These are phyloP conservation scores for Tetracladium maxilliforme DNA, from an alignment of 2,329 filamentous ascomycete genomes.

Conservation along the genomic window DNA sequence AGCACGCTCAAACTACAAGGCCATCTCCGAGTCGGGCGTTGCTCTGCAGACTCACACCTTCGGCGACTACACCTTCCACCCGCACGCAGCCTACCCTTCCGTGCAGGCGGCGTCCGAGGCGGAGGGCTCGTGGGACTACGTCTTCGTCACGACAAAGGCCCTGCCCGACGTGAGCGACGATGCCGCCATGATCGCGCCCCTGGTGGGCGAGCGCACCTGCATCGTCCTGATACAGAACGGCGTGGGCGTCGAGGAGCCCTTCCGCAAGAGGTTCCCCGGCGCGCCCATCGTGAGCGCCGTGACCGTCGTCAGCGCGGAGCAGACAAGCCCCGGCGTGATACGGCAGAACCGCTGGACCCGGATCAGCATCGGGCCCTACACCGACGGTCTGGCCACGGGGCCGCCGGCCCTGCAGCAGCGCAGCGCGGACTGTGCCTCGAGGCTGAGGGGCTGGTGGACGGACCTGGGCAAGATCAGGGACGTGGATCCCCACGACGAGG, in stretches of 20 bases:
- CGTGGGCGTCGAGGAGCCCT: constrained; percentile 54
- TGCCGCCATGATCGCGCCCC: constrained; percentile 41
- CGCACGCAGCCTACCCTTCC: constrained; percentile 47
- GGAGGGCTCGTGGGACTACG: constrained; percentile 39
- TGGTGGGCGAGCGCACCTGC: constrained; percentile 36
- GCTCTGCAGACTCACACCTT: constrained; percentile 49
- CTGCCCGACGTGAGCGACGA: constrained; percentile 51
- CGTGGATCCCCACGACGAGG: constrained; percentile 46
- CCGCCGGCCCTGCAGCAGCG: constrained; percentile 2
- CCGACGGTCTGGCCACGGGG: constrained; percentile 27
- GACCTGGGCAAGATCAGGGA: constrained; percentile 48
- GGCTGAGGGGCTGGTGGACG: constrained; percentile 37
- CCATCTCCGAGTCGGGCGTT: constrained; percentile 46
- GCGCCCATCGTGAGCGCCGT: constrained; percentile 52
- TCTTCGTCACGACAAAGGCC: constrained; percentile 58
- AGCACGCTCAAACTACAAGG: constrained; percentile 58
- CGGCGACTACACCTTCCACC: constrained; percentile 49
- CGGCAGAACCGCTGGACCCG: constrained; percentile 62
- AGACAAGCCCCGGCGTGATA: constrained; percentile 45
- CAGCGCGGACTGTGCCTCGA: constrained; percentile 15
- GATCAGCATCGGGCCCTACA: constrained; percentile 54
- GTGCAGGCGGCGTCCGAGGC: constrained; percentile 35
- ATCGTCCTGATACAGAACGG: constrained; percentile 60
- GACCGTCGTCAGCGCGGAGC: constrained; percentile 54
- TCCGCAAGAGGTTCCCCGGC: constrained; percentile 42